Conservation (phyloP, 2,329 filamentous ascomycete genomes). For the Xylaria polymorpha region DNA sequence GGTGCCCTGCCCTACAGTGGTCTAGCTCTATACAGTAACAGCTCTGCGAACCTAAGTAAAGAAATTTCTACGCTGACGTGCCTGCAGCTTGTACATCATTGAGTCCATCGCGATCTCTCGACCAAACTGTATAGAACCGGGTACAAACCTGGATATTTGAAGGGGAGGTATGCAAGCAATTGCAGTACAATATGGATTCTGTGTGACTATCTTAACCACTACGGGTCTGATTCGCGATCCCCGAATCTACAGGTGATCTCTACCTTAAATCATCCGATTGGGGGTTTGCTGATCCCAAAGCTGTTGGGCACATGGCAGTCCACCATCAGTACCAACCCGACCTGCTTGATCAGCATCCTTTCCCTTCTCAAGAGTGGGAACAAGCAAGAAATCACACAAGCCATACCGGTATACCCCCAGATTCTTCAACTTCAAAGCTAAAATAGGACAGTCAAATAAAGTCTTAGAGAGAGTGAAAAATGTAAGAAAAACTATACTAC, state of each 20-base stretch:
- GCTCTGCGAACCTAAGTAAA: background rate
- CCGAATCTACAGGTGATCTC: background rate
- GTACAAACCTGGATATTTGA: background rate
- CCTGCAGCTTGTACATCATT: background rate
- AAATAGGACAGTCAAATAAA: no score
- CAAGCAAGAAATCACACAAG: no score
- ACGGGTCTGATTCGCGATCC: background rate
- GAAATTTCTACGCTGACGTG: background rate
- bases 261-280: slow-evolving; percentile 7
- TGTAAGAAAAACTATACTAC: no score
- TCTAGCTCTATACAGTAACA: background rate
- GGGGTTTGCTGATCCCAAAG: background rate
- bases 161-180: background rate
- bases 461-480: no score
- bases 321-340: background rate
- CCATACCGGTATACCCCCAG: no score
- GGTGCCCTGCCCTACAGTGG: no score
- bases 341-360: background rate
- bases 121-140: background rate
- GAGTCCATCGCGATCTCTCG: background rate
- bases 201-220: background rate
- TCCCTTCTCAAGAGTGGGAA: background rate
- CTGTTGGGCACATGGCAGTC: slow-evolving; percentile 3
- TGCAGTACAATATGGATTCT: background rate
- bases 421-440: no score